phyloP scores from a whole-genome alignment of 2,329 filamentous ascomycete genomes.

The Neurospora sp. region DNA sequence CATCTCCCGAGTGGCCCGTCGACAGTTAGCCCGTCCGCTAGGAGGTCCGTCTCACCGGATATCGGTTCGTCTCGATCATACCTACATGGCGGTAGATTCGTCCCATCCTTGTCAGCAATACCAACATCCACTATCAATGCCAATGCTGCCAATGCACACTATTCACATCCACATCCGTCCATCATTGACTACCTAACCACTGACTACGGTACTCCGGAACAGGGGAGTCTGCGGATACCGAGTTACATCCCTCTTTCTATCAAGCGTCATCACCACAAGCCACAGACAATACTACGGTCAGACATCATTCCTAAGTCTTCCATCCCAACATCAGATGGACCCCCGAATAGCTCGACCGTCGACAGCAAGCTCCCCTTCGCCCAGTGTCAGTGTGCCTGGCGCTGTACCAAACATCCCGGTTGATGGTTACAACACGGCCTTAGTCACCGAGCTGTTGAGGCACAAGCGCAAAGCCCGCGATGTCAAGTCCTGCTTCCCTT shows the following conservation, averaged over 20 bases:
- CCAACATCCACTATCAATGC: background rate
- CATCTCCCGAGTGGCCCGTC: background rate
- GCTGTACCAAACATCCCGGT: background rate
- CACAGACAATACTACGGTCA: too few relatives aligned
- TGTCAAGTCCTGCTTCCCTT: slow-evolving; percentile 6
- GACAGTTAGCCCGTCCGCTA: background rate
- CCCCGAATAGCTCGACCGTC: background rate
- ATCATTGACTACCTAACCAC: background rate
- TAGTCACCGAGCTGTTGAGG: slow-evolving; percentile 3
- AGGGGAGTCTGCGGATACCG: background rate
- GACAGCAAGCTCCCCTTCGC: background rate
- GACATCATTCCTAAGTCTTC: background rate
- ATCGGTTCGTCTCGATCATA: background rate
- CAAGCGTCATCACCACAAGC: background rate
- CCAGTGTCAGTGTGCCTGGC: background rate
- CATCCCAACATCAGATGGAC: background rate
- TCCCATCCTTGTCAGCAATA: background rate
- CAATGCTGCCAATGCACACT: background rate
- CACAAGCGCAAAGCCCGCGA: slow-evolving; percentile 3
- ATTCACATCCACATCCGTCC: background rate
- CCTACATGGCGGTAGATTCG: background rate
- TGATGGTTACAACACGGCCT: slow-evolving; percentile 1
- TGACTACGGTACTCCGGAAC: background rate
- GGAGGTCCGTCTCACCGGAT: background rate
- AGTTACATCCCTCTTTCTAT: background rate